Percentiles rank a stretch among this genome's conserved stretches.
Conservation (phyloP, 305 asterid genomes). For the Nicotiana rustica region DNA sequence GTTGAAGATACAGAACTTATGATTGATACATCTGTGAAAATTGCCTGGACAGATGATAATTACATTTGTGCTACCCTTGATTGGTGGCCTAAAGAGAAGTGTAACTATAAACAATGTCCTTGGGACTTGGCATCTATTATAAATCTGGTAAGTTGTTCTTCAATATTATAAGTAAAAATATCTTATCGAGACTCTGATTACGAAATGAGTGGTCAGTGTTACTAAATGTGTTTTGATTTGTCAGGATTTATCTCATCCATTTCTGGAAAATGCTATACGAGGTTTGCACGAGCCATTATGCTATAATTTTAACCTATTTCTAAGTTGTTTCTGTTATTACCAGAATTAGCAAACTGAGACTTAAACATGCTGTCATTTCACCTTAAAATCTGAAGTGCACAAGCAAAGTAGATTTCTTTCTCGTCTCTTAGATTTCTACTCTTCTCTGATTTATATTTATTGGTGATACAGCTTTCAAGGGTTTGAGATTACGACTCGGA, state of each 20-base stretch:
- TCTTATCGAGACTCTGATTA: not conserved
- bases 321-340: not conserved
- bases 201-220: not conserved
- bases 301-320: not conserved
- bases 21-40: constrained; percentile 54
- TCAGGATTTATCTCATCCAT: constrained; percentile 82
- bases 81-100: constrained; percentile 98
- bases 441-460: not conserved
- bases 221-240: constrained; percentile 41
- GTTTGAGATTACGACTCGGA: constrained; percentile 82
- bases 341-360: constrained; percentile 14
- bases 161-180: not conserved
- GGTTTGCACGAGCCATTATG: constrained; percentile 52
- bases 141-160: constrained; percentile 61
- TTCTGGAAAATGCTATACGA: constrained; percentile 71
- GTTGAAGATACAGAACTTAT: constrained; percentile 55
- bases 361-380: not conserved
- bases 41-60: constrained; percentile 74
- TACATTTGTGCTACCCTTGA: constrained; percentile 91
- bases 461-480: constrained; percentile 70
- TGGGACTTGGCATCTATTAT: constrained; percentile 84
- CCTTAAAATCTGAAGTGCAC: not conserved
- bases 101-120: constrained; percentile 81
- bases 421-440: not conserved
- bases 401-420: constrained; percentile 1